Percentiles rank a stretch among this genome's conserved stretches.
These are phyloP conservation scores for Oldenlandia corymbosa DNA, from an alignment of 257 asterid species.

Conservation along the genomic window DNA sequence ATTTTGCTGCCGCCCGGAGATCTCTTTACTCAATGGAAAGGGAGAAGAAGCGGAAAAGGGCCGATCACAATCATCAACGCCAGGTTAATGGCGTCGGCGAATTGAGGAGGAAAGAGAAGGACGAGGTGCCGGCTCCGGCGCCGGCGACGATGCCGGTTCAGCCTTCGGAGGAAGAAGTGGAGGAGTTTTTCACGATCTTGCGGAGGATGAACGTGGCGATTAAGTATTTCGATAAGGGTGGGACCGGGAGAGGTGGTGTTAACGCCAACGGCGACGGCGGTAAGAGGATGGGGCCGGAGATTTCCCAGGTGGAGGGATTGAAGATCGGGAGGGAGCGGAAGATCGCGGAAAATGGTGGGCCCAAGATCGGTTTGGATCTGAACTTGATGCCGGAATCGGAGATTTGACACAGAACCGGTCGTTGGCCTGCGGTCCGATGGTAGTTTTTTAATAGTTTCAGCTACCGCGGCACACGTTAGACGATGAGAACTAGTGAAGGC, in stretches of 20 bases:
- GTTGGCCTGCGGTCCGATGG: background rate
- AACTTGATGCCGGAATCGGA: slow-evolving; percentile 27
- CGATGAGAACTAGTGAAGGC: background rate
- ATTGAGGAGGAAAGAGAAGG: slow-evolving; percentile 5
- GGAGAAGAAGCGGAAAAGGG: slow-evolving; percentile 31
- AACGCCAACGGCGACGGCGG: slow-evolving; percentile 13
- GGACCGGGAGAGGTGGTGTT: background rate
- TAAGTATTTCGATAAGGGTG: slow-evolving; percentile 25
- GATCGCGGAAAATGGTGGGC: background rate
- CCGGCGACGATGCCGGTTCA: slow-evolving; percentile 9
- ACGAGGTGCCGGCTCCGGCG: slow-evolving; percentile 5
- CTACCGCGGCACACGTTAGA: slow-evolving; percentile 14
- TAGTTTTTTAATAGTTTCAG: background rate
- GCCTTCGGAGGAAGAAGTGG: slow-evolving; percentile 45
- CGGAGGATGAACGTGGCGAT: slow-evolving; percentile 40
- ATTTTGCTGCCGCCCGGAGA: background rate
- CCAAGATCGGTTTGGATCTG: slow-evolving; percentile 24
- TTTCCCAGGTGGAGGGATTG: background rate
- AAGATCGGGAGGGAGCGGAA: background rate
- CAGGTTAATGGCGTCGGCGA: background rate
- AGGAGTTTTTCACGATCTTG: slow-evolving; percentile 37
- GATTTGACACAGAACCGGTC: slow-evolving; percentile 8
- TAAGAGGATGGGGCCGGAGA: background rate
- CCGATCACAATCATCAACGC: background rate
- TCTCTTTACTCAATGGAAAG: slow-evolving; percentile 21